Conservation (phyloP, 2,329 filamentous ascomycete species). For the Phialophora tarda region DNA sequence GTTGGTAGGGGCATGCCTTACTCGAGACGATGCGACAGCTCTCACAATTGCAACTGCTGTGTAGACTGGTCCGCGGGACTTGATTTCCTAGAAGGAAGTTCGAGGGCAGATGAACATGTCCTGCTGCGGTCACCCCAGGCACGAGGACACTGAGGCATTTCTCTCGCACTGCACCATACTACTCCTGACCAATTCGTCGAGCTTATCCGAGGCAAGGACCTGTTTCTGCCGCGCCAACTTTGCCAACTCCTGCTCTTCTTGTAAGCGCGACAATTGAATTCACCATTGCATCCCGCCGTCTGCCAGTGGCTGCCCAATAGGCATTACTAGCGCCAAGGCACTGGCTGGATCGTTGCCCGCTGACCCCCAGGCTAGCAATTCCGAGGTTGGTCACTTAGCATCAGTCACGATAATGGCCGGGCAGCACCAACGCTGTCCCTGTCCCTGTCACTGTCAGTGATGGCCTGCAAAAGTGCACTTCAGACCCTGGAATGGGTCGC, state of each 20-base stretch:
- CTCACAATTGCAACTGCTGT: neutral
- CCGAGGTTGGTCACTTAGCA: neutral
- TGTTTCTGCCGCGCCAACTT: neutral
- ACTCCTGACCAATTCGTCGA: neutral
- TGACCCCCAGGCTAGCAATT: neutral
- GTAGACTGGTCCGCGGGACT: conserved; percentile 1
- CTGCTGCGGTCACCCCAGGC: neutral
- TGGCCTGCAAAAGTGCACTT: neutral
- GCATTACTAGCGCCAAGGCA: neutral
- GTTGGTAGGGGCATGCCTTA: neutral
- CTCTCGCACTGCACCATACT: neutral
- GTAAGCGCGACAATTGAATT: neutral
- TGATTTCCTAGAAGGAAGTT: conserved; percentile 2
- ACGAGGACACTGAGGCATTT: neutral
- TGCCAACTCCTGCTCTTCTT: neutral
- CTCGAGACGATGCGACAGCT: neutral
- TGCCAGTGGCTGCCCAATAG: neutral
- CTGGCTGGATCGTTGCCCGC: neutral
- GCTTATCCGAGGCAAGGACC: neutral
- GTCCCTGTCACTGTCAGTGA: neutral
- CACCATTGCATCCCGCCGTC: neutral
- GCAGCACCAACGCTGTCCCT: neutral
- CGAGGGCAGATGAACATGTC: neutral
- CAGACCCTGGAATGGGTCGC: neutral
- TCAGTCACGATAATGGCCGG: neutral